These are phyloP conservation scores for Metrosideros polymorpha DNA, from an alignment of 441 rosid genomes.

Conservation along the genomic window DNA sequence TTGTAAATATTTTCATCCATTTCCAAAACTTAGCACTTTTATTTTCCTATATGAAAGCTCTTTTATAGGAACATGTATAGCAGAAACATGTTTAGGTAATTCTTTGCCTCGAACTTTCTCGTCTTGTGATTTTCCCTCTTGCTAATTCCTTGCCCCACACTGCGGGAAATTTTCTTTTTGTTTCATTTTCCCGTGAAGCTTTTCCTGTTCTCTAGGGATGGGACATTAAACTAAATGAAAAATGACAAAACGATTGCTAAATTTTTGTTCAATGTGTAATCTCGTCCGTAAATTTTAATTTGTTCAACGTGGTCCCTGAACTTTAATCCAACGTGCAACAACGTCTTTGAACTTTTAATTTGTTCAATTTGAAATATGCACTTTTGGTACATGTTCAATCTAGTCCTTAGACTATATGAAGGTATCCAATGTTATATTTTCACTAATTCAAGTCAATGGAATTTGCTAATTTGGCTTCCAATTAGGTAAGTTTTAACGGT, in stretches of 20 bases:
- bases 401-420: background rate
- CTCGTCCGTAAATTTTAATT: fast-evolving
- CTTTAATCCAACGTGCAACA: no score
- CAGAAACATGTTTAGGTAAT: no score
- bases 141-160: no score
- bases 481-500: background rate
- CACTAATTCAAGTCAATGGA: no score
- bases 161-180: no score
- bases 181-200: background rate
- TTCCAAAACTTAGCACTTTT: no score
- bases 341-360: no score
- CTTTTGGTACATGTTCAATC: background rate
- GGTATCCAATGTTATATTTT: fast-evolving
- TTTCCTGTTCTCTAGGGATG: background rate
- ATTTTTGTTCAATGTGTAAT: background rate
- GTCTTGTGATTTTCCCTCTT: no score
- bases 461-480: background rate
- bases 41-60: no score
- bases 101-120: no score
- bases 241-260: background rate
- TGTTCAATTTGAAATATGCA: fast-evolving
- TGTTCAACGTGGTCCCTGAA: fast-evolving
- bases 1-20: no score
- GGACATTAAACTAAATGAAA: background rate
- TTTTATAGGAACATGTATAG: no score